Evolutionary conservation across 768 basidiomycete species (phyloP), one percentile per base, ranked within the genome.

Genomic region (Trametes elegans): DNA sequence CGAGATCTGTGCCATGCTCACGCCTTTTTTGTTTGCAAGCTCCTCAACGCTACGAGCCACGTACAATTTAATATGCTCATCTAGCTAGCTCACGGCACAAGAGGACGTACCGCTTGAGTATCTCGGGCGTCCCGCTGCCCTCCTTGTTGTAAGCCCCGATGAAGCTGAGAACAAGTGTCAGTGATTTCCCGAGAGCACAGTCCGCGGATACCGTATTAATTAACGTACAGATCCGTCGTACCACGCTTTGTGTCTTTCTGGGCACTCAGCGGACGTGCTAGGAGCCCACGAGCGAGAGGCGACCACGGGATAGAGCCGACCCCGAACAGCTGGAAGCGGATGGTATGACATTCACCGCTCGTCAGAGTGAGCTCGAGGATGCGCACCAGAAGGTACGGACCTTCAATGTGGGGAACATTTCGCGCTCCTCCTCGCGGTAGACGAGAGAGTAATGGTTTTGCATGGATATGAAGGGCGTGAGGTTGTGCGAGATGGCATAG

Each of bases 381-480:
- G 24, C 11, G 18, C 7, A n/a, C 2, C 18, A 9, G 13, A 14
- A 7, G 27, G 2, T 19, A n/a, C 8, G 19, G 29, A 66, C 68
- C 61, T 70, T 69, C 10, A 70, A 59, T 11, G 64, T 64, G 0
- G 77, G 76, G 55, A 76, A 71, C 71, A 73, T 72, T 61, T 71
- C 71, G 26, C 73, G 69, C 62, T 73, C 76, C 59, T 79, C 77
- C 62, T 79, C 77, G 49, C 77, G 68, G 59, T 79, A 79, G 32
- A 74, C 49, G n/a, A 75, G 67, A 52, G 61, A 70, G 59, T 79
- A 73, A 50, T 73, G 71, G 62, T 79, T 79, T 59, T 79, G 77
- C 76, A 78, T 77, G 8, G 73, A 71, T 64, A 78, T 73, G 65
- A 78, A 78, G 1, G 69, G 68, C 16, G 68, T 71, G n/a, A 71